phyloP scores from a whole-genome alignment of 345 rosid genomes.

The Lepidium sativum region DNA sequence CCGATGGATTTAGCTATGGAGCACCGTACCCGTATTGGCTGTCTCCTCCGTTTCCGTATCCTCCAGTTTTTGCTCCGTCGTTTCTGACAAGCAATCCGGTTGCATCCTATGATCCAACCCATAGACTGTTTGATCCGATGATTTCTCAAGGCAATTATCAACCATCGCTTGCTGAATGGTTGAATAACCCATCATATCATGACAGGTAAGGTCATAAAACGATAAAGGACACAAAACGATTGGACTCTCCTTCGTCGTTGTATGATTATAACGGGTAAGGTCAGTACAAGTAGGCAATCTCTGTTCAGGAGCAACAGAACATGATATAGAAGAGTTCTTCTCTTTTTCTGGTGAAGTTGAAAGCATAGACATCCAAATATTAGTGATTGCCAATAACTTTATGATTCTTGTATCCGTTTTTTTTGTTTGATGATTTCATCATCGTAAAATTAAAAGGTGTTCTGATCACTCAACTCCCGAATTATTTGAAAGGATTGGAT shows the following conservation, averaged over 20 bases:
- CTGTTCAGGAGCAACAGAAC: constrained; percentile 61
- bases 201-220: no score
- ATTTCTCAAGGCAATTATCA: background rate
- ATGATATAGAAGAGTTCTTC: constrained; percentile 81
- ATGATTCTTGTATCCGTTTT: no score
- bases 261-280: constrained; percentile 32
- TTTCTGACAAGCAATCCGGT: background rate
- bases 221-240: no score
- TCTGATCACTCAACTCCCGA: background rate
- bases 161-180: constrained; percentile 18
- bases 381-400: background rate
- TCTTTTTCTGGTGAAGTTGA: constrained; percentile 89
- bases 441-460: background rate
- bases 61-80: constrained; percentile 18
- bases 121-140: constrained; percentile 16
- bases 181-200: background rate
- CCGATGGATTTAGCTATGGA: constrained; percentile 16
- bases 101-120: constrained; percentile 15
- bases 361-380: constrained; percentile 58
- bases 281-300: constrained; percentile 74
- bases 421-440: background rate
- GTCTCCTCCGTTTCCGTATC: background rate
- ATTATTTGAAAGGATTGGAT: background rate
- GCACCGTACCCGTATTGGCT: constrained; percentile 9
- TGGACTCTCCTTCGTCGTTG: no score